phyloP scores from a whole-genome alignment of 1,284 basidiomycete species.

The Ganoderma lucidum region DNA sequence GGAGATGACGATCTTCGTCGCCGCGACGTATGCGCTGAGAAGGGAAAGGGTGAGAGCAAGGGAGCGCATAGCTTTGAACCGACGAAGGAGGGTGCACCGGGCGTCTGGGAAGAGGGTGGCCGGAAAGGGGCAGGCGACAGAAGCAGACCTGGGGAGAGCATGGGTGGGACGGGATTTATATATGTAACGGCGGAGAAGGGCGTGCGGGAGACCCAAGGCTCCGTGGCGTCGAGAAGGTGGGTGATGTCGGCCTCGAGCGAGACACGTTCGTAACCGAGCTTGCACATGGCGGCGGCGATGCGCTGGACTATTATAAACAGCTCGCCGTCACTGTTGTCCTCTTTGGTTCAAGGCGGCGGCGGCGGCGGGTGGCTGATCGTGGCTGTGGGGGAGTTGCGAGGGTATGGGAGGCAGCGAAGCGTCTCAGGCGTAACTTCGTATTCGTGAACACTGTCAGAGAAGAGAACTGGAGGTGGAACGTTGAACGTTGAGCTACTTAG shows the following conservation, averaged over 20 bases:
- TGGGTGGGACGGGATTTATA: background rate
- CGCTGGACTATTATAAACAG: background rate
- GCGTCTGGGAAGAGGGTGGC: background rate
- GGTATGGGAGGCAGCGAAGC: background rate
- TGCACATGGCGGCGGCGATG: background rate
- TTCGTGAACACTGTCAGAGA: background rate
- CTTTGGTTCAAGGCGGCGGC: background rate
- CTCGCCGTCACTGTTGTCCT: background rate
- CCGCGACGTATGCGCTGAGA: constrained; percentile 16
- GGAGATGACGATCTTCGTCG: constrained; percentile 40
- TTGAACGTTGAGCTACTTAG: too few relatives aligned
- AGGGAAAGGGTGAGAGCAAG: constrained; percentile 13
- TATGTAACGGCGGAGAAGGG: background rate
- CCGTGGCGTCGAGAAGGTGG: background rate
- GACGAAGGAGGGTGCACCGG: background rate
- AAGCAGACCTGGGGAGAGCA: background rate
- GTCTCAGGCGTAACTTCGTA: background rate
- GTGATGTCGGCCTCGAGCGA: background rate
- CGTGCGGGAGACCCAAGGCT: background rate
- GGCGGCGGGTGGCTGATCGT: background rate
- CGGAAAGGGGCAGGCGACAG: background rate
- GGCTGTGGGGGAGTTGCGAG: background rate
- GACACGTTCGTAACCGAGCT: background rate
- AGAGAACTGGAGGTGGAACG: background rate
- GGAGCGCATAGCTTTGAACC: constrained; percentile 17